phyloP scores from a whole-genome alignment of 1,139 yeast genomes.

The Schizosaccharomyces versatilis region DNA sequence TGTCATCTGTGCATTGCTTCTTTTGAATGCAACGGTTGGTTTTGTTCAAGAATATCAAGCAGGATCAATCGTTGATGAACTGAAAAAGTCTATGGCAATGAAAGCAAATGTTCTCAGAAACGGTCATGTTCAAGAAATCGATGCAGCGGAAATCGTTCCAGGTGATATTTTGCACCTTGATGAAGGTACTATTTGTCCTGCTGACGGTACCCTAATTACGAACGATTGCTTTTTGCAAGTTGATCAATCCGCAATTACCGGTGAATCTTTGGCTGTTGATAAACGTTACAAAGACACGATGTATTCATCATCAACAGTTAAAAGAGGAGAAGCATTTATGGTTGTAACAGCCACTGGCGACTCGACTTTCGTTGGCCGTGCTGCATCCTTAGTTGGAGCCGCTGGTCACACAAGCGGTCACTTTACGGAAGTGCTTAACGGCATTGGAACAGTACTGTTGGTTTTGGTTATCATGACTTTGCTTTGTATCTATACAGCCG shows the following conservation, averaged over 20 bases:
- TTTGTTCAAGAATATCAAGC: constrained; percentile 80
- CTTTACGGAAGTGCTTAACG: constrained; percentile 28
- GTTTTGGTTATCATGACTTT: constrained; percentile 24
- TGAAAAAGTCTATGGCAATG: constrained; percentile 24
- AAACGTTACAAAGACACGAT: constrained; percentile 20
- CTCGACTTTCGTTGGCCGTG: constrained; percentile 29
- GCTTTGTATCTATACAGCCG: constrained; percentile 28
- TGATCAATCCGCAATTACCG: constrained; percentile 33
- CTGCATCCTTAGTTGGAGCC: constrained; percentile 25
- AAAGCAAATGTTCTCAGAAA: constrained; percentile 45
- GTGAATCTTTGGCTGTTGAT: constrained; percentile 25
- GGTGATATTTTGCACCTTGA: constrained; percentile 60
- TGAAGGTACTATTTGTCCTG: constrained; percentile 62
- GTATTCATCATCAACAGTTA: constrained; percentile 25
- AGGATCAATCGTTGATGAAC: constrained; percentile 26
- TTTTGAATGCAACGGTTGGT: constrained; percentile 86
- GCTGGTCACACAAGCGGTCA: constrained; percentile 24
- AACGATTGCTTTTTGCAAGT: constrained; percentile 59
- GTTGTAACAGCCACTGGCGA: constrained; percentile 28
- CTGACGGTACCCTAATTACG: constrained; percentile 82
- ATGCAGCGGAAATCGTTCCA: constrained; percentile 51
- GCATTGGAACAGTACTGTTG: constrained; percentile 22
- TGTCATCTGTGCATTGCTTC: constrained; percentile 74
- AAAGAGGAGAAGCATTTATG: constrained; percentile 28
- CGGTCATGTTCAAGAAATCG: constrained; percentile 38